Percentiles rank a stretch among this genome's conserved stretches.
Conservation (phyloP, 1,284 basidiomycete genomes). For the Puccinia coronata region DNA sequence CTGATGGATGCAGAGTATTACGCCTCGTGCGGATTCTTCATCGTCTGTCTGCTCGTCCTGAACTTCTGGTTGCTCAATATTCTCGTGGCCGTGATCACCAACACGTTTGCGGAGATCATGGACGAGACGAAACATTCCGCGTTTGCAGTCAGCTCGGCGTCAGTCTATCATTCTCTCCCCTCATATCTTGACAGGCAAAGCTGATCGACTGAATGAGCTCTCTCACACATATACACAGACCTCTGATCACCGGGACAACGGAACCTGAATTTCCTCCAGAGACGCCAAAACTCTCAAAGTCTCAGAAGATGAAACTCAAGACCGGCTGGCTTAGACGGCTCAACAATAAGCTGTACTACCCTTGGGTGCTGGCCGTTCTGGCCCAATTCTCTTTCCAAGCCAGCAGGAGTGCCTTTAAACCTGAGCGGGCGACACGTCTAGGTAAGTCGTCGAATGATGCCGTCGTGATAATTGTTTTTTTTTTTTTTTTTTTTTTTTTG, state of each 20-base stretch:
- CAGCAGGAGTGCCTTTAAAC: conserved; percentile 68
- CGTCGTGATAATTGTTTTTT: not conserved
- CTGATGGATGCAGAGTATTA: conserved; percentile 92
- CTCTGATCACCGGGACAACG: conserved; percentile 55
- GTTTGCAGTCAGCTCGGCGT: conserved; percentile 71
- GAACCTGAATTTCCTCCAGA: not conserved
- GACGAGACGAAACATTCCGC: conserved; percentile 87
- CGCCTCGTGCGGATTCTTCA: conserved; percentile 82
- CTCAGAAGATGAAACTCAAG: conserved; percentile 54
- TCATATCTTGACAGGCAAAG: not conserved
- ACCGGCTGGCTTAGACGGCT: conserved; percentile 34
- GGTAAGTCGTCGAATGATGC: not conserved
- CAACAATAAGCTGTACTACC: conserved; percentile 36
- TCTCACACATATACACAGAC: conserved; percentile 57
- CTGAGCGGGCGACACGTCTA: conserved; percentile 60
- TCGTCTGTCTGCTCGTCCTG: conserved; percentile 64
- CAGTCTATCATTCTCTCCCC: conserved; percentile 7
- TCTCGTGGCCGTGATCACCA: conserved; percentile 94
- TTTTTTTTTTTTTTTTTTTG: not conserved
- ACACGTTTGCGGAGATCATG: conserved; percentile 87
- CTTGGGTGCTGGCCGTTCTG: conserved; percentile 66
- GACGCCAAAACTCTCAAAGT: conserved; percentile 60
- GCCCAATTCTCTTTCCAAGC: conserved; percentile 73
- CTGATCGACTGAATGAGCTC: conserved; percentile 32
- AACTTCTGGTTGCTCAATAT: conserved; percentile 71